phyloP scores from a whole-genome alignment of 163 green algal species.

The Scenedesmus sp. region DNA sequence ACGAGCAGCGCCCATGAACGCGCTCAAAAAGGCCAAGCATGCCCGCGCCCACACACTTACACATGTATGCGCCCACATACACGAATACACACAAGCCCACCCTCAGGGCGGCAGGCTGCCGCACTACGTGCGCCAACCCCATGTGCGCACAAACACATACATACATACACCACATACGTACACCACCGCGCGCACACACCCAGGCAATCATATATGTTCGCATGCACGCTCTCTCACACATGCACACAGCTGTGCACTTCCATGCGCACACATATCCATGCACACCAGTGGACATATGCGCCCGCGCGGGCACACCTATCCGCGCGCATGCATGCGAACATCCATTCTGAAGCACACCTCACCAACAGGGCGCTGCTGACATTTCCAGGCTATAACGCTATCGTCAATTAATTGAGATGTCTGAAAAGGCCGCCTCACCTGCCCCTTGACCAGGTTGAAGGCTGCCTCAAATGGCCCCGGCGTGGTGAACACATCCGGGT shows the following conservation, averaged over 20 bases:
- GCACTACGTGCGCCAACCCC: no score
- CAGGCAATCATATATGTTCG: no score
- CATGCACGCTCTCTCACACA: no score
- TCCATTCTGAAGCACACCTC: no score
- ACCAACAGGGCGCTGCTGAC: no score
- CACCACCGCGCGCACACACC: no score
- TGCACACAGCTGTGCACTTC: no score
- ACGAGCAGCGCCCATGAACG: background rate
- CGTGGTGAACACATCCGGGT: conserved; percentile 74
- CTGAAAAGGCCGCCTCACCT: conserved; percentile 22
- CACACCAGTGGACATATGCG: no score
- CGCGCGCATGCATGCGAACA: no score
- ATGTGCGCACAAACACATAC: background rate
- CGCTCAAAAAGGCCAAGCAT: background rate
- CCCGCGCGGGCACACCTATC: background rate
- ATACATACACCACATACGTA: background rate
- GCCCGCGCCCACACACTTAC: background rate
- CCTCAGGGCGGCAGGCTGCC: no score
- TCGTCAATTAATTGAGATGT: background rate
- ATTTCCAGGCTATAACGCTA: no score
- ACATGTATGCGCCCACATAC: background rate
- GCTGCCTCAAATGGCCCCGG: conserved; percentile 65
- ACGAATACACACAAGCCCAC: background rate
- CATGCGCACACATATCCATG: no score
- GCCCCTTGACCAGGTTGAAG: conserved; percentile 65